Base-by-base conservation (phyloP, 2,329 filamentous ascomycete genomes). In the Paecilomyces dactylethromorphus region DNA sequence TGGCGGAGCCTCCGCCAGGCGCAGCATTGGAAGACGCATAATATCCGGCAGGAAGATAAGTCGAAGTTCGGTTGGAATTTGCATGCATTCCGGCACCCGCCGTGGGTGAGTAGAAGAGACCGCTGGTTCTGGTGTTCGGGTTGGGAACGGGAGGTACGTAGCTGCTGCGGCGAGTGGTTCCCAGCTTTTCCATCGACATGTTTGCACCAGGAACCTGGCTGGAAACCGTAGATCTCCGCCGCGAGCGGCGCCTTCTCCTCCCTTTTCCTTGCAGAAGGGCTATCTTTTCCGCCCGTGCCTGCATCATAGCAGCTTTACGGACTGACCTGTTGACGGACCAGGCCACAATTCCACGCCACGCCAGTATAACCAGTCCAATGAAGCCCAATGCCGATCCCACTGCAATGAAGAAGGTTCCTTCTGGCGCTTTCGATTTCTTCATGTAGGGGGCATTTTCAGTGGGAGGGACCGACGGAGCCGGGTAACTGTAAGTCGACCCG, bases 361-460 rank as follows among this genome's bases (percentile, higher is more conserved):
- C 81, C 12, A 99, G 81, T 52, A 97, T 85, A n/a, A 86, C 87
- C 8, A 91, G 79, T 11, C 87, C 91, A 63, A 97, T 85, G 64
- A 92, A 88, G 15, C 91, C 94, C 6, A 99, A 84, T 29, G 91
- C 88, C 26, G 92, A 89, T 53, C 94, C 94, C 1, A 97, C 94
- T 22, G 87, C 89, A 68, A 99, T 99, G 78, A 99, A 99, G 60
- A 99, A 89, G 3, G 93, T 97, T 57, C 94, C 94, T 69, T 97
- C 90, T 2, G 94, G 94, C 11, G 92, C 81, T 56, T 78, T 87
- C 0, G 92, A 95, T 68, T 88, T 87, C 70, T 92, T 88, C 91
- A 97, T 96, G 72, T 91, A 99, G 15, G 93, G 92, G 4, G 94
- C 94, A 69, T 88, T 85, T 45, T 84, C 82, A 2, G 90, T 96